Evolutionary conservation across 1,284 basidiomycete genomes (phyloP).

Genomic region (Cutaneotrichosporon cavernicola): DNA sequence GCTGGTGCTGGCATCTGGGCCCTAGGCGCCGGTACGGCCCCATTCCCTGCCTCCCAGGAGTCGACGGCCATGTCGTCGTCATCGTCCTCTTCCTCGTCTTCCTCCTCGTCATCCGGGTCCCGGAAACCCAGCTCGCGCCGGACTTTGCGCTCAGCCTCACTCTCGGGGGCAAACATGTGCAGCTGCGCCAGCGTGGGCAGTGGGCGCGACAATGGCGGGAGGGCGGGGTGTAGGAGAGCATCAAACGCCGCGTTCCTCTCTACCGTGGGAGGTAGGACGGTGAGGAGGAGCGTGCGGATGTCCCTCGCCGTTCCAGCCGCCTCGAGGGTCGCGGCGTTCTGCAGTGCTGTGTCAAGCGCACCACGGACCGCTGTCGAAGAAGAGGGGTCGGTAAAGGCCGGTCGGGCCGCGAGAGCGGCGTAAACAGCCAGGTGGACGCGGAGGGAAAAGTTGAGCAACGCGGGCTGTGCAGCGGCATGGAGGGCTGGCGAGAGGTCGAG

Average conservation of each 20-base stretch:
- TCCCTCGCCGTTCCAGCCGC: constrained; percentile 21
- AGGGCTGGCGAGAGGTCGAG: constrained; percentile 52
- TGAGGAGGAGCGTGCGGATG: constrained; percentile 19
- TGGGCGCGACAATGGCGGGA: constrained; percentile 40
- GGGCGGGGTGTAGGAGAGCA: constrained; percentile 39
- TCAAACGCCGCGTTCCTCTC: constrained; percentile 14
- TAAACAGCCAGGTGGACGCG: constrained; percentile 54
- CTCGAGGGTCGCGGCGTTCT: constrained; percentile 17
- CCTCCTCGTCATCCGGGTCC: constrained; percentile 14
- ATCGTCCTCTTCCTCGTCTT: constrained; percentile 22
- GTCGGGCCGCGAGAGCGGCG: constrained; percentile 28
- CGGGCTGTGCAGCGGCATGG: constrained; percentile 67
- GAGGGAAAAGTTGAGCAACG: constrained; percentile 58
- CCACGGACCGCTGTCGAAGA: neutral
- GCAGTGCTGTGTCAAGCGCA: constrained; percentile 19
- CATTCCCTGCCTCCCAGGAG: constrained; percentile 4
- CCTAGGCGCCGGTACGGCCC: neutral
- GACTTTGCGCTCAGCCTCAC: constrained; percentile 39
- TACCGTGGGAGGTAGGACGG: constrained; percentile 14
- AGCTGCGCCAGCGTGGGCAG: constrained; percentile 39
- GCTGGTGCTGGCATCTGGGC: neutral
- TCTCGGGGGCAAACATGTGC: constrained; percentile 42
- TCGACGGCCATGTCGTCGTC: constrained; percentile 22
- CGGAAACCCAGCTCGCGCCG: constrained; percentile 35
- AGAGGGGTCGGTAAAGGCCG: constrained; percentile 10